These are phyloP conservation scores for Cadophora malorum DNA, from an alignment of 2,329 filamentous ascomycete genomes.

Conservation along the genomic window DNA sequence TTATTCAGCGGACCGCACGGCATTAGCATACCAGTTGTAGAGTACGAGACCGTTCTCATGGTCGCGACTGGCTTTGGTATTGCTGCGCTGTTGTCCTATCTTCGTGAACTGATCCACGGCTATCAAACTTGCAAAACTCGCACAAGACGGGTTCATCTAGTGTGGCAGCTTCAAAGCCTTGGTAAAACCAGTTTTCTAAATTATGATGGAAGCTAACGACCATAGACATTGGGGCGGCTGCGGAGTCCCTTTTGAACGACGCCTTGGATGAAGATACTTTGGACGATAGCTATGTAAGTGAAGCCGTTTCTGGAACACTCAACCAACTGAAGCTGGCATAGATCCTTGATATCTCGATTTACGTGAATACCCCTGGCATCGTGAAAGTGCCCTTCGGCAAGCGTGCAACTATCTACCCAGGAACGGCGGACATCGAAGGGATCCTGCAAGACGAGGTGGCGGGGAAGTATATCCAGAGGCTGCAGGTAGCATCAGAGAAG, in stretches of 20 bases:
- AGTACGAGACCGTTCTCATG: constrained; percentile 14
- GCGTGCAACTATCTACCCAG: constrained; percentile 12
- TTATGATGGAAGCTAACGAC: too few relatives aligned
- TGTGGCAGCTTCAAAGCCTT: not conserved
- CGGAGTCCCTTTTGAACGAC: not conserved
- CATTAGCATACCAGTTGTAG: not conserved
- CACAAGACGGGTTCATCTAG: not conserved
- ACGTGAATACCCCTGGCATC: not conserved
- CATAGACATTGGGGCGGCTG: too few relatives aligned
- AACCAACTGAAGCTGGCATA: too few relatives aligned
- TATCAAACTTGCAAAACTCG: not conserved
- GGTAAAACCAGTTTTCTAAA: too few relatives aligned
- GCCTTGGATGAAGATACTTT: constrained; percentile 9
- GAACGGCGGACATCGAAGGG: not conserved
- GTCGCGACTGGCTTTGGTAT: constrained; percentile 7
- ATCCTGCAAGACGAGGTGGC: constrained; percentile 9
- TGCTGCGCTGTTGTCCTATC: constrained; percentile 1
- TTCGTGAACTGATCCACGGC: constrained; percentile 12
- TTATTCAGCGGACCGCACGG: not conserved
- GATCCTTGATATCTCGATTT: constrained; percentile 1
- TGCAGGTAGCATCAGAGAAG: too few relatives aligned
- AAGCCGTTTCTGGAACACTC: not conserved
- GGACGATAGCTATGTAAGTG: not conserved
- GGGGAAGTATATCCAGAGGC: constrained; percentile 8
- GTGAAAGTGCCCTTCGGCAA: constrained; percentile 5